These are phyloP conservation scores for Obba rivulosa DNA, from an alignment of 768 basidiomycete species.

Conservation along the genomic window DNA sequence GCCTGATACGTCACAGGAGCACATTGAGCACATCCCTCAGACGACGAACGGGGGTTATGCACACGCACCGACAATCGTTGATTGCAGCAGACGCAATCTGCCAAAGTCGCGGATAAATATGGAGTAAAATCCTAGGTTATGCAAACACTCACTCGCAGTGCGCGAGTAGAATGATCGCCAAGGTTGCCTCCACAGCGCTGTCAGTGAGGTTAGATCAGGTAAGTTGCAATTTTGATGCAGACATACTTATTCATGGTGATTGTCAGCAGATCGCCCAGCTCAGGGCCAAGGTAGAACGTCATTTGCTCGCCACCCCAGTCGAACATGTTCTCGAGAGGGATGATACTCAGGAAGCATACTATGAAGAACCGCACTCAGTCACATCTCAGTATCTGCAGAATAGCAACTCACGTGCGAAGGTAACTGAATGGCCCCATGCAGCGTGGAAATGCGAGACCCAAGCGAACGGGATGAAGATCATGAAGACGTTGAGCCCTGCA, in stretches of 20 bases:
- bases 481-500: constrained; percentile 52
- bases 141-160: constrained; percentile 60
- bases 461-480: constrained; percentile 53
- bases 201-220: neutral
- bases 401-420: constrained; percentile 40
- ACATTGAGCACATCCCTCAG: neutral
- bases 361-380: neutral
- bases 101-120: neutral
- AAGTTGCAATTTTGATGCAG: neutral
- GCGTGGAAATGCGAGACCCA: constrained; percentile 39
- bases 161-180: constrained; percentile 60
- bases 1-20: constrained; percentile 30
- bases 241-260: constrained; percentile 63
- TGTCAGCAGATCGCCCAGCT: constrained; percentile 58
- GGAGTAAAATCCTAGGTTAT: too few species aligned
- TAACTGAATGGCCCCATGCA: constrained; percentile 29
- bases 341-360: constrained; percentile 33
- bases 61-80: constrained; percentile 54
- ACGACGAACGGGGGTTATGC: neutral
- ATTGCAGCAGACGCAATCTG: constrained; percentile 60
- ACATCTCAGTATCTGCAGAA: neutral
- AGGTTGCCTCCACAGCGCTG: constrained; percentile 65
- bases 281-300: constrained; percentile 45
- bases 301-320: constrained; percentile 59
- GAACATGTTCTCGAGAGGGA: constrained; percentile 62